Conservation (phyloP, 768 basidiomycete genomes). For the Termitomyces sp. region DNA sequence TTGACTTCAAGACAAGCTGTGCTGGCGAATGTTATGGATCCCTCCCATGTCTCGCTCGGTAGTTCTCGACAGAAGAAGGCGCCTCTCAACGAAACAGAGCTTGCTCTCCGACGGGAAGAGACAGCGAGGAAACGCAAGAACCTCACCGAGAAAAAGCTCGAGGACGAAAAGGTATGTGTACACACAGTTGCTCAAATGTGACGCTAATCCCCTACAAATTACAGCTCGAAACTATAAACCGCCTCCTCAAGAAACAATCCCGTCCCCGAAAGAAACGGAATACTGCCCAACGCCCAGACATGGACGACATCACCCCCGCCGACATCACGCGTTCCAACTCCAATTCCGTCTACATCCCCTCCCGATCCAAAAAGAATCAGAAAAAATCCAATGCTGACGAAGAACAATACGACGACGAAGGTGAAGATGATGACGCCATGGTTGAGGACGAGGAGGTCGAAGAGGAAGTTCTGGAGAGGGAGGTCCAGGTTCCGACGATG, state of each 20-base stretch:
- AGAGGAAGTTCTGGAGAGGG: conserved; percentile 25
- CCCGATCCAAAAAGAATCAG: neutral
- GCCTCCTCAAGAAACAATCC: conserved; percentile 81
- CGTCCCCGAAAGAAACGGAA: conserved; percentile 58
- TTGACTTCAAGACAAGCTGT: conserved; percentile 67
- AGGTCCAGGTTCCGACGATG: conserved; percentile 41
- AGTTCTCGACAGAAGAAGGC: conserved; percentile 20
- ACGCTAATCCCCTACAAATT: neutral
- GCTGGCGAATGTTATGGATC: conserved; percentile 61
- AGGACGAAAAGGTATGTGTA: conserved; percentile 69
- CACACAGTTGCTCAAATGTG: too few relatives aligned
- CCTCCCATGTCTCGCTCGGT: conserved; percentile 59
- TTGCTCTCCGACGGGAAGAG: conserved; percentile 57
- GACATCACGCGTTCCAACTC: conserved; percentile 20
- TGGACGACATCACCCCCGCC: conserved; percentile 19
- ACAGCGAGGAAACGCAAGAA: conserved; percentile 79
- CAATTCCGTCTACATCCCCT: conserved; percentile 9
- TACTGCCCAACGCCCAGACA: conserved; percentile 33
- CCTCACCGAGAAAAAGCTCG: conserved; percentile 75
- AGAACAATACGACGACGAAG: neutral
- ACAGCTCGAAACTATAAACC: conserved; percentile 85
- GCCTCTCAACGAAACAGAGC: conserved; percentile 18
- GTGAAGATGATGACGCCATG: neutral
- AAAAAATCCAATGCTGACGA: neutral
- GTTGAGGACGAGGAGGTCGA: conserved; percentile 22